phyloP scores from a whole-genome alignment of 805 yeast genomes.

The Blastobotrys mokoenaii region DNA sequence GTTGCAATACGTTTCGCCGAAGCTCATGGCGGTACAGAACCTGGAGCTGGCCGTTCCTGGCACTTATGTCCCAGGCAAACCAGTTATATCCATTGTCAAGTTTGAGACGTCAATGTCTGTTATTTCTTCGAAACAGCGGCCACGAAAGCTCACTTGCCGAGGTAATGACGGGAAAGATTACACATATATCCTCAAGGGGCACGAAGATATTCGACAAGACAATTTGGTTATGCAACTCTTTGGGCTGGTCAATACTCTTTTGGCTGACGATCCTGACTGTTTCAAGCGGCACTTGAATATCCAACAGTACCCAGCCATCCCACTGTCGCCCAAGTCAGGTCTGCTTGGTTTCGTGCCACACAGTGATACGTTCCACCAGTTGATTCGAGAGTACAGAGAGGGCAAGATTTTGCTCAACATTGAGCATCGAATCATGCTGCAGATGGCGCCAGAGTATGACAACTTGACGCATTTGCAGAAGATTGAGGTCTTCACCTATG shows the following conservation, averaged over 20 bases:
- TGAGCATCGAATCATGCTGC: conserved; percentile 92
- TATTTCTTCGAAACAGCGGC: conserved; percentile 92
- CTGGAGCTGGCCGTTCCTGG: conserved; percentile 91
- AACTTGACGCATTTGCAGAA: conserved; percentile 80
- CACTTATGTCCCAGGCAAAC: conserved; percentile 78
- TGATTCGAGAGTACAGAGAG: conserved; percentile 88
- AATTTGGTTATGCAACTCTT: conserved; percentile 95
- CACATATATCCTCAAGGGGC: conserved; percentile 79
- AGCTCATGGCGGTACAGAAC: conserved; percentile 65
- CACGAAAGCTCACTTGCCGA: conserved; percentile 66
- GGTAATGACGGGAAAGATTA: conserved; percentile 94
- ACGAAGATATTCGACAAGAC: conserved; percentile 97
- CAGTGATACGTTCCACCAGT: conserved; percentile 90
- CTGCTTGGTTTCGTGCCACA: conserved; percentile 95
- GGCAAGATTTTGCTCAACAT: conserved; percentile 82
- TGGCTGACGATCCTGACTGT: conserved; percentile 87
- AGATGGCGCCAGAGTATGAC: conserved; percentile 97
- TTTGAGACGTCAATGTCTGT: conserved; percentile 82
- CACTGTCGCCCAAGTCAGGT: conserved; percentile 96
- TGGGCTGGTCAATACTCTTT: conserved; percentile 85
- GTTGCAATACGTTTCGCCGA: conserved; percentile 89
- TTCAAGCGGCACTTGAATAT: conserved; percentile 92
- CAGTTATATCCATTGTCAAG: conserved; percentile 58
- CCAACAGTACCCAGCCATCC: conserved; percentile 87
- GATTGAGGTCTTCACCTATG: conserved; percentile 94